Evolutionary conservation across 805 yeast species (phyloP), one percentile per base, ranked within the genome.

Genomic region (Ascoidea asiatica): DNA sequence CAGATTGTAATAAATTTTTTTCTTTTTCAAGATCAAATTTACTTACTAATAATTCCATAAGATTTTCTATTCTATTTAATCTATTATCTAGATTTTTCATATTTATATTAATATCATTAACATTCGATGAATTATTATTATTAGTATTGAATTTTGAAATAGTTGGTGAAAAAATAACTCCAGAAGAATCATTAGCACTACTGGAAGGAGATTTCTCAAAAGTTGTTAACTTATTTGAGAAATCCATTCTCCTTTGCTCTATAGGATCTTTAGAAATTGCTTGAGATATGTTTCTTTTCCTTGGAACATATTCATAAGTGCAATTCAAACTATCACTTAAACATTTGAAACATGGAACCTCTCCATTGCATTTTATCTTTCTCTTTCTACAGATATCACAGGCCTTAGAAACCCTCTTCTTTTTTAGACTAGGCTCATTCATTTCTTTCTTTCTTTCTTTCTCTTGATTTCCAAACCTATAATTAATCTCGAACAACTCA

Each of bases 341-440:
- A 45, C 72, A 63, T 18, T 56, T 58, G 6, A 58, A 50, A 45
- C 72, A 67, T 4, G 71, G 71, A 37, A 46, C 52, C 4, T 52
- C 53, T 2, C 69, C 64, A 49, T 67, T 61, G 49, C 72, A 67
- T 46, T 63, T 65, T 45, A 61, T 60, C 50, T 67, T 67, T 19
- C 67, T 52, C 48, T 55, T 58, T 22, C 69, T 54, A 46, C 72
- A 67, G 42, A 55, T 56, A 43, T 57, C 62, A 48, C 72, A 67
- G 8, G 69, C 72, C 33, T 55, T 46, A 3, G 35, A 29, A 8
- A 29, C 35, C 35, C 35, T 29, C 35, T 15, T 29, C 4, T 15
- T 29, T 15, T 29, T 29, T n/a, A n/a, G n/a, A n/a, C n/a, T n/a
- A n/a, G n/a, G n/a, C n/a, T n/a, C n/a, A n/a, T n/a, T n/a, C n/a